phyloP scores from a whole-genome alignment of 257 asterid genomes.

The Solanum pimpinellifolium region DNA sequence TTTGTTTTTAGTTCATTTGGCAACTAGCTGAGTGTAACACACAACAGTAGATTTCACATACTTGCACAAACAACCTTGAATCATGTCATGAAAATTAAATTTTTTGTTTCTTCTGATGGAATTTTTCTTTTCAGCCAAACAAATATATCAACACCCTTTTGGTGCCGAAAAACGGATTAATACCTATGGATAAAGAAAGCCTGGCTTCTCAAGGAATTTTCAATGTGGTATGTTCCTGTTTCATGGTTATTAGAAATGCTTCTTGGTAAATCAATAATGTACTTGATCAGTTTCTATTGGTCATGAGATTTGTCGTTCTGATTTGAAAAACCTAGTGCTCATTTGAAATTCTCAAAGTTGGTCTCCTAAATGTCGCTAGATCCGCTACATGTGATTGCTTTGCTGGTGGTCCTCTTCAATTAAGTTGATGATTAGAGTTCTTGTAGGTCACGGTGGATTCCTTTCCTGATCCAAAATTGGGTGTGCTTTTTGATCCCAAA shows the following conservation, averaged over 20 bases:
- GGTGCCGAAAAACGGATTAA: conserved; percentile 65
- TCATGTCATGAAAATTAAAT: not conserved
- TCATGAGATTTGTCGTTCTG: not conserved
- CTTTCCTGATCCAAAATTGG: conserved; percentile 42
- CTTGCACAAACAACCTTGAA: not conserved
- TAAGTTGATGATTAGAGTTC: not conserved
- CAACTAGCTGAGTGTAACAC: not conserved
- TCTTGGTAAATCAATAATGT: not conserved
- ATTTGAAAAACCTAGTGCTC: not conserved
- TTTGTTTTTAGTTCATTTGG: not conserved
- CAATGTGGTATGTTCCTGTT: conserved; percentile 41
- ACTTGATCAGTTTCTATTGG: not conserved
- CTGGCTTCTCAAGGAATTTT: conserved; percentile 60
- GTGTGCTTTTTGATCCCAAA: conserved; percentile 59
- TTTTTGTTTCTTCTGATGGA: not conserved
- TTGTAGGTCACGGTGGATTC: conserved; percentile 79
- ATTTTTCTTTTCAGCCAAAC: conserved; percentile 46
- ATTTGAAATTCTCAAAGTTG: not conserved
- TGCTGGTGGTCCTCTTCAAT: not conserved
- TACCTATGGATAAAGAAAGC: conserved; percentile 43
- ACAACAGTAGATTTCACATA: not conserved
- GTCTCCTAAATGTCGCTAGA: not conserved
- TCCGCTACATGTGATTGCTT: not conserved
- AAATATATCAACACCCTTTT: conserved; percentile 65
- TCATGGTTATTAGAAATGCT: not conserved